Conservation (phyloP, 805 yeast genomes). For the Metschnikowia aberdeeniae region DNA sequence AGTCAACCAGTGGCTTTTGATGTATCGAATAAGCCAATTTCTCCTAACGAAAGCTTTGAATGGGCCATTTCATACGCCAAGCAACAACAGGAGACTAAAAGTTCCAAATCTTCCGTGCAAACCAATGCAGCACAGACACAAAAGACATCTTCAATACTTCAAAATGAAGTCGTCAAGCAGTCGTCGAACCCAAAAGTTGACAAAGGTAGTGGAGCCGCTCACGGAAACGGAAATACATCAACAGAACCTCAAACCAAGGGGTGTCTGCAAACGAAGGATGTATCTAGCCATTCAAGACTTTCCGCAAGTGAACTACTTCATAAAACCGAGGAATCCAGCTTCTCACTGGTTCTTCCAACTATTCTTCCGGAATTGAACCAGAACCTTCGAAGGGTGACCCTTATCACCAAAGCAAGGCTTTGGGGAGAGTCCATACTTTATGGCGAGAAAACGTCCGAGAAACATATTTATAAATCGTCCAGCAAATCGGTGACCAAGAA, state of each 20-base stretch:
- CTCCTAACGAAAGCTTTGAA: conserved; percentile 35
- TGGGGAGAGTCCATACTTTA: conserved; percentile 17
- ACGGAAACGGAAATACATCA: neutral
- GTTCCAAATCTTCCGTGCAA: neutral
- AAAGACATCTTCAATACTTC: neutral
- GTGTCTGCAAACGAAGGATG: no score
- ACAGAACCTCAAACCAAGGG: neutral
- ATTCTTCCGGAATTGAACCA: conserved; percentile 17
- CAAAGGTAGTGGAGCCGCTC: neutral
- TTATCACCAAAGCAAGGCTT: conserved; percentile 18
- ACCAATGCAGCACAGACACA: neutral
- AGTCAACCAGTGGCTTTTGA: conserved; percentile 31
- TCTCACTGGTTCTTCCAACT: neutral
- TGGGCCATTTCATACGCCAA: neutral
- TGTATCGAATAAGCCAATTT: conserved; percentile 28
- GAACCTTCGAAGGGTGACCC: conserved; percentile 20
- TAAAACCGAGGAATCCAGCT: neutral
- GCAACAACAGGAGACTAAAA: neutral
- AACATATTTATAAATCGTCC: conserved; percentile 14
- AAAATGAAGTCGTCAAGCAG: neutral
- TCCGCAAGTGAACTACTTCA: neutral
- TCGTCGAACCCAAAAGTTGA: neutral
- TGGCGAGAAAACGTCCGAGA: conserved; percentile 13
- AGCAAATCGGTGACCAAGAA: conserved; percentile 6
- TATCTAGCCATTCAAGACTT: no score